Evolutionary conservation across 139 green algal genomes (phyloP).

Genomic region (Closterium sp.): DNA sequence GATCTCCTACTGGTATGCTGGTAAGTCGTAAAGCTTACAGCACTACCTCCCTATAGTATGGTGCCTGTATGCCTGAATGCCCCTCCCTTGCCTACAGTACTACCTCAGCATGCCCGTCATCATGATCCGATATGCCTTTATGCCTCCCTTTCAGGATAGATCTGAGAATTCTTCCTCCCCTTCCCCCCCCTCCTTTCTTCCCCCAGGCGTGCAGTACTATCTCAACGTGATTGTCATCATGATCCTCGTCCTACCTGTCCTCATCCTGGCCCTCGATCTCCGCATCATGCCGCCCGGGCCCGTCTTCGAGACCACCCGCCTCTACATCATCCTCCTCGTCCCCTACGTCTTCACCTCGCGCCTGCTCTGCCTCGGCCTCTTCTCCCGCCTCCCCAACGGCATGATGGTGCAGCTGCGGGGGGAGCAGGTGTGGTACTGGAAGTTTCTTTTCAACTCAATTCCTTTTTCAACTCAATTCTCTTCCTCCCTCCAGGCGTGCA

Average conservation of each 20-base stretch:
- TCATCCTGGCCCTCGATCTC: slow-evolving; percentile 40
- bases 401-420: slow-evolving; percentile 24
- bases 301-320: not conserved
- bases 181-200: not conserved
- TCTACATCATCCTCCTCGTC: slow-evolving; percentile 46
- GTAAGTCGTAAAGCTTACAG: not conserved
- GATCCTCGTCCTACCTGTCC: slow-evolving; percentile 28
- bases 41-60: not conserved
- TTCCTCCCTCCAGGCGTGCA: no score
- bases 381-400: slow-evolving; percentile 15
- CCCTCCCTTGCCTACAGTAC: no score
- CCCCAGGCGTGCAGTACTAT: slow-evolving; percentile 29
- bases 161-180: not conserved
- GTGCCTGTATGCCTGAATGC: no score
- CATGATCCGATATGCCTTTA: no score
- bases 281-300: slow-evolving; percentile 20
- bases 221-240: slow-evolving; percentile 36
- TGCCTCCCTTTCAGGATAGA: no score
- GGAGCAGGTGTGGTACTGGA: slow-evolving; percentile 47
- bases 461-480: slow-evolving; percentile 16
- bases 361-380: slow-evolving; percentile 51
- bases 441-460: slow-evolving; percentile 41
- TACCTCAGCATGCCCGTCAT: no score
- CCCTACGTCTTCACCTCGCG: slow-evolving; percentile 22
- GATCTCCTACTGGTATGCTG: slow-evolving; percentile 37